Base-by-base conservation (phyloP, 805 yeast genomes). In the Nakazawaea populi region DNA sequence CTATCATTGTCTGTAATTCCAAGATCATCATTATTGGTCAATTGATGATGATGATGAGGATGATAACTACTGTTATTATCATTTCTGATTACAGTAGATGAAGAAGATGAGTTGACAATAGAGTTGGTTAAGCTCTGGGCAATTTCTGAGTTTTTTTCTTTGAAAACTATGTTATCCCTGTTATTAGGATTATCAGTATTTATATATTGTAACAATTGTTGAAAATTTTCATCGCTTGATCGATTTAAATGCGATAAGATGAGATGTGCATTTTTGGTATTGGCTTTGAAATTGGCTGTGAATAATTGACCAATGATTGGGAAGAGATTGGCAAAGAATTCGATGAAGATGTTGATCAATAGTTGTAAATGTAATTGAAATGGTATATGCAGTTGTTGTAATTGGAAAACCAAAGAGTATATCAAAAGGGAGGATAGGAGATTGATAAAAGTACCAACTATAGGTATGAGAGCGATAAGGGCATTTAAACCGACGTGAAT, bases 271-370 rank as follows among this genome's bases (percentile, higher is more conserved):
- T 73, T 73, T 39, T 76, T 60, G 61, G 66, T 67, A 57, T 73
- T 73, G 28, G 75, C 66, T 58, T 72, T 72, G 60, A 68, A 73
- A 1, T 72, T 71, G 34, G 71, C 57, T 47, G 65, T 73, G 47
- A 73, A 63, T n/a, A 73, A 48, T 45, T 67, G 69, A 10, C 77
- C 77, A 12, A 73, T 65, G 32, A 73, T 57, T 0, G 77, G 77
- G 39, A 73, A 68, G 39, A 72, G 63, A 31, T 74, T 72, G n/a
- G 72, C 57, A 4, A 60, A 52, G 46, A 73, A 69, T 56, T 73
- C 77, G 45, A 73, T 60, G 37, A 60, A 31, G 28, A 73, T 65
- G 54, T 73, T 73, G 43, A 72, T 51, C 38, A 73, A 38, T 48
- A 72, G 69, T n/a, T 64, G 56, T 10, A 70, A 44, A 43, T 69